Evolutionary conservation across 1,284 basidiomycete genomes (phyloP).

Genomic region (Lignosus rhinocerotis): DNA sequence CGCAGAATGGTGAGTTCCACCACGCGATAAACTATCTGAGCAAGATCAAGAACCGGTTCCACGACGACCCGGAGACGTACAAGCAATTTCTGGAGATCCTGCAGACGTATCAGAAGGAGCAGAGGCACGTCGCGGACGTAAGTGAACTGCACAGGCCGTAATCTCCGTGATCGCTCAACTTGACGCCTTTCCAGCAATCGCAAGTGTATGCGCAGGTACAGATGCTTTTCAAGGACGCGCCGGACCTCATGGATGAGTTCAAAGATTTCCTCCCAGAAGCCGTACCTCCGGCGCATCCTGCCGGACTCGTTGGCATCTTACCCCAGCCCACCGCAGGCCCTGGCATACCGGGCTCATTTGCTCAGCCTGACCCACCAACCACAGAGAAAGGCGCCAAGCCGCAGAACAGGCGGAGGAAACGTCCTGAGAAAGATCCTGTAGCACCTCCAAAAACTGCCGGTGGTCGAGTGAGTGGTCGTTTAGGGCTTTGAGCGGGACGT

Average conservation of each 20-base stretch:
- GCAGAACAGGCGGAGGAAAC: slow-evolving; percentile 48
- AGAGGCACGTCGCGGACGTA: slow-evolving; percentile 85
- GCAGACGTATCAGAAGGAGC: slow-evolving; percentile 97
- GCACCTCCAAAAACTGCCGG: slow-evolving; percentile 34
- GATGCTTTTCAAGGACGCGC: slow-evolving; percentile 88
- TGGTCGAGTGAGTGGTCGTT: slow-evolving; percentile 27
- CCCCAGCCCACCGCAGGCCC: slow-evolving; percentile 41
- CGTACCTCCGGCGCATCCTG: slow-evolving; percentile 38
- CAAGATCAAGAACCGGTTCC: slow-evolving; percentile 96
- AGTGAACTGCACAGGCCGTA: slow-evolving; percentile 33
- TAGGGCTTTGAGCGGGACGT: not conserved
- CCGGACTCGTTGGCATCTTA: slow-evolving; percentile 41
- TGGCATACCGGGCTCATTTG: slow-evolving; percentile 32
- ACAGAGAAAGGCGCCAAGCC: slow-evolving; percentile 51
- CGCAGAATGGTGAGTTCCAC: slow-evolving; percentile 81
- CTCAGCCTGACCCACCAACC: slow-evolving; percentile 31
- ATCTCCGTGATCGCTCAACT: not conserved
- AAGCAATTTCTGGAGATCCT: slow-evolving; percentile 98
- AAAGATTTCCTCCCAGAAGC: slow-evolving; percentile 92
- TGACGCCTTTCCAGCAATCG: slow-evolving; percentile 36
- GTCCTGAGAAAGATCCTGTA: slow-evolving; percentile 61
- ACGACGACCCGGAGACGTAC: slow-evolving; percentile 93
- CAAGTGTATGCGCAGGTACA: slow-evolving; percentile 95
- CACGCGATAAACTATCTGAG: slow-evolving; percentile 98
- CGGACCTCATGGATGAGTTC: slow-evolving; percentile 94